A percentile compares a stretch with the other conserved stretches of the same genome.
These are phyloP conservation scores for Rhodomyrtus tomentosa DNA, from an alignment of 345 rosid genomes.

Conservation along the genomic window DNA sequence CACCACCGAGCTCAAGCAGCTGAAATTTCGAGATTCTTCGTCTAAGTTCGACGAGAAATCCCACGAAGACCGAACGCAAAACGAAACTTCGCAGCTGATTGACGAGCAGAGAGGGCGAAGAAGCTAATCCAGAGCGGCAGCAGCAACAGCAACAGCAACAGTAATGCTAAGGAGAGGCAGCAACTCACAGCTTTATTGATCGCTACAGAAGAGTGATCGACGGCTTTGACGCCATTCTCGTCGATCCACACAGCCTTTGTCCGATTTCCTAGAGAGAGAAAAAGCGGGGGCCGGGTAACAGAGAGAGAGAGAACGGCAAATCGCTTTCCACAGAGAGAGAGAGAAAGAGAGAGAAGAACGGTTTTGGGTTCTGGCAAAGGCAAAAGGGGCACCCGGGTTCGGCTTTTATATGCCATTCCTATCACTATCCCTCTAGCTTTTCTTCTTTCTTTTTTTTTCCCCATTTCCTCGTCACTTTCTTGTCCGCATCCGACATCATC, in stretches of 20 bases:
- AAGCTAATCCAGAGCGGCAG: neutral
- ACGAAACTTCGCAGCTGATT: neutral
- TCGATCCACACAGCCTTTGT: neutral
- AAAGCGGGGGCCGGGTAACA: neutral
- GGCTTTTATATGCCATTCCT: neutral
- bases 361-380: neutral
- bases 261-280: neutral
- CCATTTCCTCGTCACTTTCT: neutral
- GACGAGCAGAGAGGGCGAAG: neutral
- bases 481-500: neutral
- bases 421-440: neutral
- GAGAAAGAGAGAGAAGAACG: neutral
- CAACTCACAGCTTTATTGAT: neutral
- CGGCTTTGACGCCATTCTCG: neutral
- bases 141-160: neutral
- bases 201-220: neutral
- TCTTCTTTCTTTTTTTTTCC: neutral
- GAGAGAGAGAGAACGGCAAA: neutral
- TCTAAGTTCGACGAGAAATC: neutral
- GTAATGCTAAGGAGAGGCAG: neutral
- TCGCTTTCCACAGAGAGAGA: neutral
- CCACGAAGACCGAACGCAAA: neutral
- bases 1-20: neutral
- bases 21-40: neutral
- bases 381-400: neutral